Evolutionary conservation across 768 basidiomycete genomes (phyloP).

Genomic region (Auricularia sp.): DNA sequence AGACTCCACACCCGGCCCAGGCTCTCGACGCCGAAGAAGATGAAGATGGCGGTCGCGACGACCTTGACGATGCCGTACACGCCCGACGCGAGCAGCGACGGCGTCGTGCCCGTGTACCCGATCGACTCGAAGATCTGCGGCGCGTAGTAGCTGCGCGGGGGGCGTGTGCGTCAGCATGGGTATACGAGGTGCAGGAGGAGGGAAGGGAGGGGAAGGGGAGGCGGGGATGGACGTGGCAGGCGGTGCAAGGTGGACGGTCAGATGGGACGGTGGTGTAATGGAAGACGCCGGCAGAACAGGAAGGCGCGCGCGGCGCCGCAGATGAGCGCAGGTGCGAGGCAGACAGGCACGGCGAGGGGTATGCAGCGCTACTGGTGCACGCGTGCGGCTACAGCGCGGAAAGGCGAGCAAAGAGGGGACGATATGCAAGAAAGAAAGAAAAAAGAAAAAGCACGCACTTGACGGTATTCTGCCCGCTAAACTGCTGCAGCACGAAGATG

Average conservation of each 20-base stretch:
- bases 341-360: no score
- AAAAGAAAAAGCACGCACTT: constrained; percentile 38
- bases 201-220: neutral
- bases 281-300: neutral
- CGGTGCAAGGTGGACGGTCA: neutral
- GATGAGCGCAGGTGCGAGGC: no score
- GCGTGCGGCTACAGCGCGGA: no score
- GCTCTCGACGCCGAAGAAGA: constrained; percentile 57
- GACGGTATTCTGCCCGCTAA: constrained; percentile 78
- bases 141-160: constrained; percentile 2
- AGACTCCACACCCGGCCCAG: constrained; percentile 62
- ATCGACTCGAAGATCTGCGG: constrained; percentile 32
- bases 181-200: constrained; percentile 1
- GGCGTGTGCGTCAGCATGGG: constrained; percentile 8
- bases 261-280: no score
- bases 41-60: constrained; percentile 53
- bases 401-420: neutral
- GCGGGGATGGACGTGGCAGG: neutral
- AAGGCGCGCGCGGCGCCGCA: neutral
- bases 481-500: constrained; percentile 75
- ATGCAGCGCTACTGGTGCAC: no score
- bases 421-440: neutral
- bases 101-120: constrained; percentile 49
- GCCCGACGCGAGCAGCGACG: constrained; percentile 62
- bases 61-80: constrained; percentile 63